phyloP scores from a whole-genome alignment of 306 rosid genomes.

The Betula pendula region DNA sequence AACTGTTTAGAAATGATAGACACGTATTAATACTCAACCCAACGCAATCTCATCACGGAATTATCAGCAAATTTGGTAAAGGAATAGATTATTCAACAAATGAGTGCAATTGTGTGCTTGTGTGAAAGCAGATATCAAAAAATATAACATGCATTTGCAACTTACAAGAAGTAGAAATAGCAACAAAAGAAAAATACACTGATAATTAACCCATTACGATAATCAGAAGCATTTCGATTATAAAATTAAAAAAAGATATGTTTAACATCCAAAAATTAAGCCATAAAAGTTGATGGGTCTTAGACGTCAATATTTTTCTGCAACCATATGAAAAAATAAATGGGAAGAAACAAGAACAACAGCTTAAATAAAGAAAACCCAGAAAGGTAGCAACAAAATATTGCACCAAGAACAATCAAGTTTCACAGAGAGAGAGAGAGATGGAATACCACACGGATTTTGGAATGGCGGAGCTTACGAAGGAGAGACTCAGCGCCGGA shows the following conservation, averaged over 20 bases:
- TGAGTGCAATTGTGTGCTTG: background rate
- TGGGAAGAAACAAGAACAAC: too few species aligned
- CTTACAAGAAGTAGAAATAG: background rate
- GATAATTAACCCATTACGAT: background rate
- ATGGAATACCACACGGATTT: conserved; percentile 30
- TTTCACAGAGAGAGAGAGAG: background rate
- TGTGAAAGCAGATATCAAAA: background rate
- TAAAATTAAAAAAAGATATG: background rate
- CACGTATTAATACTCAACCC: background rate
- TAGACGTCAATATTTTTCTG: too few species aligned
- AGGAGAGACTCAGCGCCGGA: conserved; percentile 57
- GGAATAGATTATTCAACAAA: background rate
- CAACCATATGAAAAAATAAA: too few species aligned
- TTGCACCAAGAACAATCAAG: background rate
- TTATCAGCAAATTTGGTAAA: background rate
- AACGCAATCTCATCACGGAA: background rate
- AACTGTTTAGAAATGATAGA: background rate
- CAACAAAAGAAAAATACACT: background rate
- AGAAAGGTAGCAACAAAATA: background rate
- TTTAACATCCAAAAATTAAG: background rate
- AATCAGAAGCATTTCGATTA: background rate
- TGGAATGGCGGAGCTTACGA: conserved; percentile 58
- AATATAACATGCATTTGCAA: background rate
- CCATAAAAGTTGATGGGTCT: background rate
- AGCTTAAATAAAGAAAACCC: background rate